Evolutionary conservation across 2,329 filamentous ascomycete species (phyloP).

Genomic region (Botrytis pseudocinerea): DNA sequence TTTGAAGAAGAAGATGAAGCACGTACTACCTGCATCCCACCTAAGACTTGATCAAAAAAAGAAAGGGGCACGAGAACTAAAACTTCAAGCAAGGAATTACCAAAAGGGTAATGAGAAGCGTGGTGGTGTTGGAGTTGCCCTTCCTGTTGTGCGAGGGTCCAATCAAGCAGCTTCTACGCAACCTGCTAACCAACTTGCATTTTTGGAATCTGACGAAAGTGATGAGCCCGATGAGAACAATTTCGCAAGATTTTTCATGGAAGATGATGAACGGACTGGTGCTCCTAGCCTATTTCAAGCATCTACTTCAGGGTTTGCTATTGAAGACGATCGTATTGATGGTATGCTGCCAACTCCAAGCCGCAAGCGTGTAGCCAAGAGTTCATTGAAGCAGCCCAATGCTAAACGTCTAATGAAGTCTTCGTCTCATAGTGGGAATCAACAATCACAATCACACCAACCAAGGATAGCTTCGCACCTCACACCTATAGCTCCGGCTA

Average conservation of each 20-base stretch:
- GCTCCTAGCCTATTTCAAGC: conserved; percentile 29
- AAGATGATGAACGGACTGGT: conserved; percentile 25
- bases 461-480: conserved; percentile 38
- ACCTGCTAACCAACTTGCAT: neutral
- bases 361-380: conserved; percentile 27
- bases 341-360: conserved; percentile 40
- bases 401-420: conserved; percentile 28
- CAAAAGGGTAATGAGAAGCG: conserved; percentile 31
- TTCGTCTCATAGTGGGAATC: conserved; percentile 20
- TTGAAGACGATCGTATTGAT: conserved; percentile 41
- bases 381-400: neutral
- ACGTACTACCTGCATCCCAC: conserved; percentile 68
- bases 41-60: conserved; percentile 58
- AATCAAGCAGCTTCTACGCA: neutral
- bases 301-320: conserved; percentile 32
- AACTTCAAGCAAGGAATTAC: conserved; percentile 25
- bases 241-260: conserved; percentile 22
- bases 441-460: conserved; percentile 28
- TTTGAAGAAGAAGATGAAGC: conserved; percentile 48
- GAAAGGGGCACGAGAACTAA: conserved; percentile 38
- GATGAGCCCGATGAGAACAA: conserved; percentile 31
- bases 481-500: neutral
- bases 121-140: conserved; percentile 40
- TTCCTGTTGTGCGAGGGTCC: conserved; percentile 28
- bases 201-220: conserved; percentile 34